Percentiles rank a stretch among this genome's conserved stretches.
These are phyloP conservation scores for Rhizopogon vesiculosus DNA, from an alignment of 768 basidiomycete genomes.

Conservation along the genomic window DNA sequence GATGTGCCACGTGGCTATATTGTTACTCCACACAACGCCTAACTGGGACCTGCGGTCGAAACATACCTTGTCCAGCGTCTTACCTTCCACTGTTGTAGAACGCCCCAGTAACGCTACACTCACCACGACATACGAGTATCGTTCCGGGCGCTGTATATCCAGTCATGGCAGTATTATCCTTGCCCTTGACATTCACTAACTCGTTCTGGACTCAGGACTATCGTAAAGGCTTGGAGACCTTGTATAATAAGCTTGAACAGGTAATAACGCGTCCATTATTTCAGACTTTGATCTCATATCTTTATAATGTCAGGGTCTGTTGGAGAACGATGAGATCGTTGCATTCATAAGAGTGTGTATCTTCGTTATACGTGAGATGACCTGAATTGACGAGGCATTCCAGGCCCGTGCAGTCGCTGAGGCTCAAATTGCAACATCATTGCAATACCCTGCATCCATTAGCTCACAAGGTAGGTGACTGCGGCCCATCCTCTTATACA, in stretches of 20 bases:
- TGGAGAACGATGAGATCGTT: conserved; percentile 80
- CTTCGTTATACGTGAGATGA: not conserved
- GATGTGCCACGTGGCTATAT: conserved; percentile 6
- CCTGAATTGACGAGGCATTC: conserved; percentile 7
- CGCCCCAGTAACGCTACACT: not conserved
- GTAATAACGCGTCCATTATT: conserved; percentile 29
- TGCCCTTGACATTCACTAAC: conserved; percentile 86
- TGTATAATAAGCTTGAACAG: conserved; percentile 76
- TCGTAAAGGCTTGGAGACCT: conserved; percentile 72
- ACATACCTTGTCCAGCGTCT: conserved; percentile 1
- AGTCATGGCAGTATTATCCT: conserved; percentile 80
- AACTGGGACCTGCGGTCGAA: not conserved
- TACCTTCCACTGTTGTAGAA: no score
- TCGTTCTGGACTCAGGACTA: conserved; percentile 97
- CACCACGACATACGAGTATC: not conserved
- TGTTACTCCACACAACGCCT: conserved; percentile 3
- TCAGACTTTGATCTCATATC: conserved; percentile 7
- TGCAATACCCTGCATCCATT: conserved; percentile 47
- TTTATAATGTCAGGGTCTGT: conserved; percentile 51
- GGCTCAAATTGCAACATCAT: conserved; percentile 52
- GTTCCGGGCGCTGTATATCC: not conserved
- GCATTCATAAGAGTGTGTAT: conserved; percentile 72
- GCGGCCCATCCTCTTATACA: conserved; percentile 5
- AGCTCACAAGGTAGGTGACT: conserved; percentile 42
- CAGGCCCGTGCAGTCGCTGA: conserved; percentile 76